These are phyloP conservation scores for Alternaria burnsii DNA, from an alignment of 2,329 filamentous ascomycete species.

Conservation along the genomic window DNA sequence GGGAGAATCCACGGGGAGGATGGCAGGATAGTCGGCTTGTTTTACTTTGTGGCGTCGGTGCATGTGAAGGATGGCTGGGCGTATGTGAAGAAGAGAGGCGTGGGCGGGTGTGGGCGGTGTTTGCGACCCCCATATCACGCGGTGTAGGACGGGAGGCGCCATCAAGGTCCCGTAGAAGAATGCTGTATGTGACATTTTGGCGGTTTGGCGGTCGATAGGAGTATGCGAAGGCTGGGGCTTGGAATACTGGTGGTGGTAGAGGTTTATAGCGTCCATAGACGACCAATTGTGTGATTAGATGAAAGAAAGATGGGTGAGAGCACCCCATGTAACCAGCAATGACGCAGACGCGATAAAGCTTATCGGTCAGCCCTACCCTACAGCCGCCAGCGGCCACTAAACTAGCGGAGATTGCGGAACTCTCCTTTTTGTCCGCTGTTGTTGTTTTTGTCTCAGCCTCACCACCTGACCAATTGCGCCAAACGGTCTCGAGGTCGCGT, in stretches of 20 bases:
- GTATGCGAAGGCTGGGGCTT: background rate
- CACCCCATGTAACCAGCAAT: background rate
- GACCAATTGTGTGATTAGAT: background rate
- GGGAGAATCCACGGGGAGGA: conserved; percentile 58
- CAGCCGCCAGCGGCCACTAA: conserved; percentile 33
- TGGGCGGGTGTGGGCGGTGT: conserved; percentile 60
- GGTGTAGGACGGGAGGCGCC: conserved; percentile 86
- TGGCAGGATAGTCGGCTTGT: conserved; percentile 80
- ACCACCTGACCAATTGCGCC: background rate
- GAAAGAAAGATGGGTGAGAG: background rate
- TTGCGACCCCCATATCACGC: conserved; percentile 75
- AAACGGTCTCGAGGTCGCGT: conserved; percentile 1
- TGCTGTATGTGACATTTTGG: conserved; percentile 57
- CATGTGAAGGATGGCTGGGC: conserved; percentile 77
- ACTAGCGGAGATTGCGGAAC: conserved; percentile 5
- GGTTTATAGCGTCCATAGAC: background rate
- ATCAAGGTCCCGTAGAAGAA: conserved; percentile 80
- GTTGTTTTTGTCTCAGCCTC: background rate
- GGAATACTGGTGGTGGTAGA: conserved; percentile 17
- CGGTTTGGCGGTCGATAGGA: background rate
- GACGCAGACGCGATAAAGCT: conserved; percentile 8
- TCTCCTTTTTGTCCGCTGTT: conserved; percentile 7
- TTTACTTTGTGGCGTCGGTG: conserved; percentile 76
- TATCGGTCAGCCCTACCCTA: conserved; percentile 17
- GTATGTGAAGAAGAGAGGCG: conserved; percentile 67